These are phyloP conservation scores for Malassezia japonica DNA, from an alignment of 1,284 basidiomycete genomes.

Conservation along the genomic window DNA sequence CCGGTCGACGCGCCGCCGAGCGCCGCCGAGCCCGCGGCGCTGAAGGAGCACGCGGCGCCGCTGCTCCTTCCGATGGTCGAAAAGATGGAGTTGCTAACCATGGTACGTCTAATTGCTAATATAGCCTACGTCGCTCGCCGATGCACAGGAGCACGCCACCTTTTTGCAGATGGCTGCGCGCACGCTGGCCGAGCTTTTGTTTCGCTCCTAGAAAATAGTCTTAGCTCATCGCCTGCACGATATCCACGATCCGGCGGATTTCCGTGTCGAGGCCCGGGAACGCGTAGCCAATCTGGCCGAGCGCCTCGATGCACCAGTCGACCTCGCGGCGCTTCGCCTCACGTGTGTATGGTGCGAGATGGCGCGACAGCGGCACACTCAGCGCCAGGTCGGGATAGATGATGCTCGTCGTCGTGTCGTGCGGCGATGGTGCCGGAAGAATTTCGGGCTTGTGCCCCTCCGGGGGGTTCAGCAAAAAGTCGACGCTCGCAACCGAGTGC, in stretches of 20 bases:
- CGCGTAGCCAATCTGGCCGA: slow-evolving; percentile 40
- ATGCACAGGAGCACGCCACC: slow-evolving; percentile 24
- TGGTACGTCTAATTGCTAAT: background rate
- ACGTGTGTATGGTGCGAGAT: slow-evolving; percentile 30
- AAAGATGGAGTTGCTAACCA: slow-evolving; percentile 7
- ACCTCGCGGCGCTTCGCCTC: slow-evolving; percentile 35
- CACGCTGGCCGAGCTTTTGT: slow-evolving; percentile 22
- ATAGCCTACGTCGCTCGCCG: slow-evolving; percentile 22
- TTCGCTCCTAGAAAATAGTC: background rate
- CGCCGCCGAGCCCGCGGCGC: background rate
- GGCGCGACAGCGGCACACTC: background rate
- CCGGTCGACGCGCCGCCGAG: background rate
- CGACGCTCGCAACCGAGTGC: background rate
- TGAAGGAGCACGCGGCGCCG: slow-evolving; percentile 4
- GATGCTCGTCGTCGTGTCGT: background rate
- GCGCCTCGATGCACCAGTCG: slow-evolving; percentile 28
- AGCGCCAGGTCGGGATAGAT: background rate
- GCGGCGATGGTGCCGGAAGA: background rate
- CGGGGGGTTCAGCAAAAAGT: slow-evolving; percentile 7
- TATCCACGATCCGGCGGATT: slow-evolving; percentile 30
- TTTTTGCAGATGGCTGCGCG: slow-evolving; percentile 37
- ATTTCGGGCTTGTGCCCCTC: background rate
- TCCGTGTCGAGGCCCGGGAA: slow-evolving; percentile 35
- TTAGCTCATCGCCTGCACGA: slow-evolving; percentile 18
- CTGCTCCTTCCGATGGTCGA: slow-evolving; percentile 27